phyloP scores from a whole-genome alignment of 352 stramenopile genomes.

The Globisporangium splendens region DNA sequence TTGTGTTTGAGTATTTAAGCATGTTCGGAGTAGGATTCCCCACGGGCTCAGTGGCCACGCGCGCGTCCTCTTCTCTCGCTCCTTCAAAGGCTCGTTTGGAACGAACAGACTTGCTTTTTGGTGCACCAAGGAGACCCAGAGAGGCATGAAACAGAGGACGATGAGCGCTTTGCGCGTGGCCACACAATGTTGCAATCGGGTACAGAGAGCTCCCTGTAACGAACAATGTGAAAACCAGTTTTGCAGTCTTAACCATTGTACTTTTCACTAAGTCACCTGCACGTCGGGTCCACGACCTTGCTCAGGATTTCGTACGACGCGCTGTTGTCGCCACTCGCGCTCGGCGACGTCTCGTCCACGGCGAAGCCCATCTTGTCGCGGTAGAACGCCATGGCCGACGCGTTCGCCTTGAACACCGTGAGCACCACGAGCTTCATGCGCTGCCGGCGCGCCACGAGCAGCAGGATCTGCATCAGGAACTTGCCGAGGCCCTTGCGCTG shows the following conservation, averaged over 20 bases:
- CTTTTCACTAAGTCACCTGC: background rate
- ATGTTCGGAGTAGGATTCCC: background rate
- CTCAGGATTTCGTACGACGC: constrained; percentile 87
- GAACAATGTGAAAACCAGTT: constrained; percentile 11
- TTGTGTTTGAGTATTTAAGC: constrained; percentile 20
- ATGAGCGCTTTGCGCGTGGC: background rate
- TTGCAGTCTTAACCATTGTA: constrained; percentile 4
- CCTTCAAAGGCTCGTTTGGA: constrained; percentile 9
- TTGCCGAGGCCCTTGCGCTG: constrained; percentile 85
- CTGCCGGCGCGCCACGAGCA: constrained; percentile 73
- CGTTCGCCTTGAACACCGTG: constrained; percentile 93
- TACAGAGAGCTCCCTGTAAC: constrained; percentile 5
- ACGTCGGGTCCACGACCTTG: constrained; percentile 38
- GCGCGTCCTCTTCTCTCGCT: background rate
- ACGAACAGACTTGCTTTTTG: constrained; percentile 7
- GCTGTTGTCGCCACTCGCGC: constrained; percentile 56
- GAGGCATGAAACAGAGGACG: no score
- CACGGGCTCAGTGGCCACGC: constrained; percentile 1
- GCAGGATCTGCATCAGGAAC: constrained; percentile 89
- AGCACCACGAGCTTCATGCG: constrained; percentile 90
- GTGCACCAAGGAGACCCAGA: background rate
- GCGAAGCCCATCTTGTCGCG: constrained; percentile 76
- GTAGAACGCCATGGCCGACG: constrained; percentile 89
- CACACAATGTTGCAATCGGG: constrained; percentile 4
- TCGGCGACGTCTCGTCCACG: constrained; percentile 91